Base-by-base conservation (phyloP, 805 yeast genomes). In the Wickerhamiella dianesei region DNA sequence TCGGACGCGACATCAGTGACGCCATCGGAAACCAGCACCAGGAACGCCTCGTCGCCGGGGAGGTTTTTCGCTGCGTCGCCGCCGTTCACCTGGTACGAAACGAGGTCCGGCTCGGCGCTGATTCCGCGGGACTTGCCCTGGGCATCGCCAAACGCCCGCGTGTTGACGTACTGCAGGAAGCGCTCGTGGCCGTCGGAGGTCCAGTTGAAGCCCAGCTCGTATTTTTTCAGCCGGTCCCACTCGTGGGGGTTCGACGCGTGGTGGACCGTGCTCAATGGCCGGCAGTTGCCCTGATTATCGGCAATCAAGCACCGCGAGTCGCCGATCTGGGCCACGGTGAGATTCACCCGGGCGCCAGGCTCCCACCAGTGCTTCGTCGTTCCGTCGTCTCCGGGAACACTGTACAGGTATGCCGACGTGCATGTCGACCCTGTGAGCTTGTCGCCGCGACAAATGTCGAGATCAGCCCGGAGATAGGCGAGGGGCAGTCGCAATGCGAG, bases 121-220 rank as follows among this genome's bases (percentile, higher is more conserved):
- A 92, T 77, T 0, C 98, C 98, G 60, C 77, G 75, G 35, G 80
- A 71, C 63, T 92, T 92, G 46, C 79, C 94, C 21, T 72, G 68
- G 14, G 79, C 58, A 64, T 92, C 98, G 37, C 98, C 98, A 71
- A 92, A 92, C 1, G 96, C 73, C 53, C 98, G 72, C 1, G 98
- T 92, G 59, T 92, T 92, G 19, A 96, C 95, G 59, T 79, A 80
- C 52, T 78, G 74, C 35, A 82, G 75, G 56, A 80, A 88, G 58
- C 82, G 85, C 25, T 18, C 25, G 58, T 87, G 94, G 4, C 98
- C 98, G 67, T 88, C 89, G 2, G 96, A 81, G 61, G 89, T 97
- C 4, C 82, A 78, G 58, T 81, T 75, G 48, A 80, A 69, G 36
- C 77, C 77, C 4, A 81, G 71, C 18, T 79, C 69, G 55, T 71